Base-by-base conservation (phyloP, 306 rosid genomes). In the Dryas alaskensis region DNA sequence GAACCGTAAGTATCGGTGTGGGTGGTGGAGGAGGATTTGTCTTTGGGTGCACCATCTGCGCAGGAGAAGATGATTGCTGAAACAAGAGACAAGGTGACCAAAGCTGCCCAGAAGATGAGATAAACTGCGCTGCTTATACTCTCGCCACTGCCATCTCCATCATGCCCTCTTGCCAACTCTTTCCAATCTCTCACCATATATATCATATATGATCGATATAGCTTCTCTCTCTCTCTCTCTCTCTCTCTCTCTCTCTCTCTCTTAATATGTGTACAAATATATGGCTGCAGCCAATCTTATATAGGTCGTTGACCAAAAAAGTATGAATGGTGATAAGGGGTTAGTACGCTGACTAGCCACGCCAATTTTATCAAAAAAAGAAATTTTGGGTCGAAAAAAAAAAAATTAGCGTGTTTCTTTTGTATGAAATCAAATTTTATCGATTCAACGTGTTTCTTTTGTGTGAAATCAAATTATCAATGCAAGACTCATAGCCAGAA, bases 11-110 rank as follows among this genome's bases (percentile, higher is more conserved):
- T 76, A 12, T 78, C 65, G 17, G 64, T 65, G 50, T 77, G 69
- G 5, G 76, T 42, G 3, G 81, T 50, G 3, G 67, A 42, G 5
- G 93, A 73, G 76, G 69, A 65, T 71, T 75, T 88, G 43, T 76
- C 79, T 50, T 83, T 86, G 65, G 96, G 40, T 3, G 79, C 77
- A 51, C 91, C 89, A 64, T 87, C 96, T 60, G 95, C 84, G 71
- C 96, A 90, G 69, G 83, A 77, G 81, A 92, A 84, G 50, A 92
- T 72, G 60, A 81, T 52, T 4, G 86, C 85, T 2, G 88, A 68
- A 64, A 92, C 57, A 45, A 92, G 69, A 17, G 76, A 78, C 0
- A 87, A 60, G 6, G 73, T 82, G 13, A 84, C 52, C 37, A 89
- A 59, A 45, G 78, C 83, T 64, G 76, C 84, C 76, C 83, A 88